Evolutionary conservation across 495 filamentous ascomycete species (phyloP).

Genomic region (Penicillium desertorum): DNA sequence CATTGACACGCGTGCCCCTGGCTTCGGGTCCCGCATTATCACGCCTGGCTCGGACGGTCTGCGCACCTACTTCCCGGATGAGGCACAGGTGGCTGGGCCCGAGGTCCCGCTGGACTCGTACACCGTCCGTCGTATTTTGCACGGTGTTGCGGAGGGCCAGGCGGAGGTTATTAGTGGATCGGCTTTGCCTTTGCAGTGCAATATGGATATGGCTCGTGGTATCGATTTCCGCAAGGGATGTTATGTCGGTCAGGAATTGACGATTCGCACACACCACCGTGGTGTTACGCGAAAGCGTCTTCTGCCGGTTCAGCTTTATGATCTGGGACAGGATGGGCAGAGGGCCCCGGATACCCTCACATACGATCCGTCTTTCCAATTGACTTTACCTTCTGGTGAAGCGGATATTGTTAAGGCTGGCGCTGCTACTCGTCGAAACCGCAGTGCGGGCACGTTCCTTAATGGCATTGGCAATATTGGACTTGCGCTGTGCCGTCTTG

Average conservation of each 20-base stretch:
- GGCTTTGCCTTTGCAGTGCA: conserved; percentile 77
- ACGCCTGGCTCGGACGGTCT: conserved; percentile 43
- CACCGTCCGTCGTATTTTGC: conserved; percentile 67
- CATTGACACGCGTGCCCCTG: conserved; percentile 64
- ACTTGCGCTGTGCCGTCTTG: conserved; percentile 81
- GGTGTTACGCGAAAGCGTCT: conserved; percentile 90
- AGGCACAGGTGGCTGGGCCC: conserved; percentile 34
- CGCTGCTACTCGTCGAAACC: conserved; percentile 48
- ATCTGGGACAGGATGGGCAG: conserved; percentile 33
- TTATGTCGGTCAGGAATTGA: conserved; percentile 95
- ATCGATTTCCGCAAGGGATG: conserved; percentile 95
- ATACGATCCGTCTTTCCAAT: conserved; percentile 49
- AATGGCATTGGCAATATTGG: conserved; percentile 79
- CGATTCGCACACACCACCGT: conserved; percentile 89
- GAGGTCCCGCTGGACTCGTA: conserved; percentile 50
- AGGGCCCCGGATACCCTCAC: conserved; percentile 40
- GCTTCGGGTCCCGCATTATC: conserved; percentile 63
- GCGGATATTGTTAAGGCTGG: conserved; percentile 49
- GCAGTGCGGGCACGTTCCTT: conserved; percentile 76
- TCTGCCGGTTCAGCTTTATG: conserved; percentile 79
- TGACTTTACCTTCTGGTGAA: conserved; percentile 31
- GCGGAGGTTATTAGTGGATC: conserved; percentile 66
- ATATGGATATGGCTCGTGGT: conserved; percentile 77
- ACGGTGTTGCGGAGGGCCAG: conserved; percentile 83
- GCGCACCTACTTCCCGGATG: conserved; percentile 39